Evolutionary conservation across 129 eudicot genomes (phyloP).

Genomic region (Helichrysum umbraculigerum): DNA sequence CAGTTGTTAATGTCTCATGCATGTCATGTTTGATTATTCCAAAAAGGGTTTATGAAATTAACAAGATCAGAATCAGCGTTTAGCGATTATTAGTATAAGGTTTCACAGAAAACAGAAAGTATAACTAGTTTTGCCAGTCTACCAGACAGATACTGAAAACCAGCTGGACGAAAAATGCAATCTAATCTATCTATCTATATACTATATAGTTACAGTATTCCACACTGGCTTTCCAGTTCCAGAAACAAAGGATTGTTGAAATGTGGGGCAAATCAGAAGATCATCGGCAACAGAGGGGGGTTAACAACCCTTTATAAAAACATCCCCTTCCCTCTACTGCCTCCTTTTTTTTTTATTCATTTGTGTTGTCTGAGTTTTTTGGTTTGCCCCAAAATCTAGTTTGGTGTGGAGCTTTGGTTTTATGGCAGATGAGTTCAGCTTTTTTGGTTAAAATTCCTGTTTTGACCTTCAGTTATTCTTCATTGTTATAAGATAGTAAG

Average conservation of each 20-base stretch:
- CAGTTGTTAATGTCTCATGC: neutral
- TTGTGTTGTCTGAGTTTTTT: slow-evolving; percentile 6
- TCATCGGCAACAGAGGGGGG: no score
- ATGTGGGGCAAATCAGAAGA: neutral
- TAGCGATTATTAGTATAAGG: no score
- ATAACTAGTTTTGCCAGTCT: no score
- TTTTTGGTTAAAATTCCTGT: neutral
- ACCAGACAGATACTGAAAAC: neutral
- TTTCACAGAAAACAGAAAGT: no score
- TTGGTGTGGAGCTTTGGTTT: neutral
- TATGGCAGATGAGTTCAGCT: neutral
- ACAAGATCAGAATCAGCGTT: neutral
- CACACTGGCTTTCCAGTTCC: no score
- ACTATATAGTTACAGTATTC: no score
- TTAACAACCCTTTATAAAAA: slow-evolving; percentile 4
- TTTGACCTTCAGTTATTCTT: neutral
- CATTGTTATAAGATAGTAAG: no score
- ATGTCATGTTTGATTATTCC: neutral
- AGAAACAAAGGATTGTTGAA: slow-evolving; percentile 8
- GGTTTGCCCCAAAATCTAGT: slow-evolving; percentile 1
- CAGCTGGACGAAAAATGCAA: no score
- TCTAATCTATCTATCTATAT: no score
- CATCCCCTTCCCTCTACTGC: slow-evolving; percentile 12
- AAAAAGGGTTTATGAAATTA: neutral
- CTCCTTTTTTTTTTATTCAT: neutral